phyloP scores from a whole-genome alignment of 2,329 filamentous ascomycete species.

The Rhytidhysteron rufulum region DNA sequence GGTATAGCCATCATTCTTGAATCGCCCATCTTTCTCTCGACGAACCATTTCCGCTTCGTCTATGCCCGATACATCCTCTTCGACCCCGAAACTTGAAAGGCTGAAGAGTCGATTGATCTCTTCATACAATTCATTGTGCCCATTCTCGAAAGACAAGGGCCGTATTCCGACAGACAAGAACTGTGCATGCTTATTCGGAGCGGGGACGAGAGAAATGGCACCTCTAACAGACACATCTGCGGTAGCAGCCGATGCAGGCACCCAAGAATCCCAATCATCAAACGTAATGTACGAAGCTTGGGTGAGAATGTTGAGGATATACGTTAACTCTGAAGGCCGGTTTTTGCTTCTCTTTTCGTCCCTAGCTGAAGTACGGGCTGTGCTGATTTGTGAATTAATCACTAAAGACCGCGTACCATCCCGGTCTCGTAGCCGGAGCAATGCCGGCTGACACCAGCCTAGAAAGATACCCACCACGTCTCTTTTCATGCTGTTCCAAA shows the following conservation, averaged over 20 bases:
- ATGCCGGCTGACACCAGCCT: slow-evolving; percentile 58
- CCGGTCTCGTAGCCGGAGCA: slow-evolving; percentile 57
- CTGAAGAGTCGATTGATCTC: slow-evolving; percentile 74
- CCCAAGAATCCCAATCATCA: slow-evolving; percentile 58
- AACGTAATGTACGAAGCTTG: slow-evolving; percentile 63
- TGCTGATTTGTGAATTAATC: slow-evolving; percentile 13
- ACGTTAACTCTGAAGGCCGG: slow-evolving; percentile 17
- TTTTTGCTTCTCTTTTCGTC: slow-evolving; percentile 1
- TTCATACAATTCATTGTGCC: slow-evolving; percentile 66
- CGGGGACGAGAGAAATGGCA: slow-evolving; percentile 66
- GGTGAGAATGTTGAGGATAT: slow-evolving; percentile 48
- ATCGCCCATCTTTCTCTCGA: slow-evolving; percentile 36
- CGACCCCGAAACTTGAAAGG: slow-evolving; percentile 69
- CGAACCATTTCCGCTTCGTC: slow-evolving; percentile 35
- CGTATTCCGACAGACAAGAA: slow-evolving; percentile 76
- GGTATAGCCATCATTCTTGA: slow-evolving; percentile 48
- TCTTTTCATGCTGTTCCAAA: slow-evolving; percentile 63
- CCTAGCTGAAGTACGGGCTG: background rate
- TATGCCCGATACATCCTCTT: slow-evolving; percentile 44
- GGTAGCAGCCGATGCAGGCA: slow-evolving; percentile 65
- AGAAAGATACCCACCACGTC: slow-evolving; percentile 64
- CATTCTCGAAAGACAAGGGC: slow-evolving; percentile 56
- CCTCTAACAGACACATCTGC: slow-evolving; percentile 62
- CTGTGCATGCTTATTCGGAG: slow-evolving; percentile 68
- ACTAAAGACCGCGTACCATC: slow-evolving; percentile 36